These are phyloP conservation scores for Crataegus laevigata DNA, from an alignment of 306 rosid species.

Conservation along the genomic window DNA sequence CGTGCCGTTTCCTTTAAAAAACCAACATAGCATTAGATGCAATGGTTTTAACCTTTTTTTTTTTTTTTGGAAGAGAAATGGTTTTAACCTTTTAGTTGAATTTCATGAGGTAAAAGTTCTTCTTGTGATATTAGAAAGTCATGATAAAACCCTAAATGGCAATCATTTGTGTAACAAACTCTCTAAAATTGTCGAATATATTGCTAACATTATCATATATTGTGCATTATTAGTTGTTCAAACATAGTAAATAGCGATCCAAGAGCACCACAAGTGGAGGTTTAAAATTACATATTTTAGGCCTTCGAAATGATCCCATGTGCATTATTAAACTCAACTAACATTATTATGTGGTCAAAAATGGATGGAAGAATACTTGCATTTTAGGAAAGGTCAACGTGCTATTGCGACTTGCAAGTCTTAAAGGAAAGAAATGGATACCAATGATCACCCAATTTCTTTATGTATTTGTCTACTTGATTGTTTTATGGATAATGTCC, in stretches of 20 bases:
- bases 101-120: too few species aligned
- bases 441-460: not conserved
- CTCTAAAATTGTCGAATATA: not conserved
- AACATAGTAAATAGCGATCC: not conserved
- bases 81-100: not conserved
- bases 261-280: not conserved
- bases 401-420: not conserved
- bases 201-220: too few species aligned
- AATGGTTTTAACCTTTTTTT: too few species aligned
- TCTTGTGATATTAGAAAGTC: not conserved
- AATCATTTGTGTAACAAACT: not conserved
- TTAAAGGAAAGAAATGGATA: not conserved
- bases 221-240: not conserved
- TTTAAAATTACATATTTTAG: not conserved
- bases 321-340: slow-evolving; percentile 6
- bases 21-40: too few species aligned
- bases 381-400: not conserved
- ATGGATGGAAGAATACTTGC: not conserved
- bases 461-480: not conserved
- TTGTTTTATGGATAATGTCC: too few species aligned
- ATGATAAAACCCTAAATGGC: not conserved
- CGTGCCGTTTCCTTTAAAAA: not conserved
- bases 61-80: too few species aligned
- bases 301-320: not conserved
- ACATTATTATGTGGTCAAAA: not conserved